Evolutionary conservation across 2,329 filamentous ascomycete species (phyloP), one percentile per base, ranked within the genome.

Genomic region (Fusarium euwallaceae): DNA sequence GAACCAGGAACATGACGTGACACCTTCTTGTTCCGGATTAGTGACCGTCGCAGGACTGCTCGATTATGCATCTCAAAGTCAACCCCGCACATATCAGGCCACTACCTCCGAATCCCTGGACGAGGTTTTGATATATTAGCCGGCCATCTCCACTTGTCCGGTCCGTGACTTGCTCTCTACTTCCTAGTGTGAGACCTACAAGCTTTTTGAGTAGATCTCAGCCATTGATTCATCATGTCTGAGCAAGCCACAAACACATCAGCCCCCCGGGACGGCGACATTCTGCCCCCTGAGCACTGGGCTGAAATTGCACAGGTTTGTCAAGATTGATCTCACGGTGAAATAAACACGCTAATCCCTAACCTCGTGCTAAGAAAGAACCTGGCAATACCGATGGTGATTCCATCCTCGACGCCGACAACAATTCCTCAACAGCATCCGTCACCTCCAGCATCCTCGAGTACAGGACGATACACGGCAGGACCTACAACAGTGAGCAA

Each of bases 401-500:
- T 48, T 68, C 72, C 1, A 45, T 55, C 10, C 1, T 61, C 0
- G 66, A 69, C 14, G n/a, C 65, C 2, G 74, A 75, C 16, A 68
- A 66, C n/a, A 61, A 32, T 11, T 76, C 70, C 55, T 76, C 75
- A 0, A 78, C 72, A 3, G 75, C 73, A 1, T 78, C 77, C 1
- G 58, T 78, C 6, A 64, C 64, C 10, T 76, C 74, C 0, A 78
- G 71, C 16, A 78, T 78, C 4, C 67, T 78, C 0, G 63, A 76
- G 11, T 78, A 78, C 24, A 64, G 77, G 2, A 78, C 65, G 0
- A 72, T 78, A 0, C 73, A 78, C 14, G 77, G 77, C 1, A 69
- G 76, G 8, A 76, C 76, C 1, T 78, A 76, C 17, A 70, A 78
- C 1, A 76, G 75, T 20, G 76, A 77, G 12, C 77, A 76, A 7